Conservation (phyloP, 2,329 filamentous ascomycete genomes). For the Aspergillus tubingensis region DNA sequence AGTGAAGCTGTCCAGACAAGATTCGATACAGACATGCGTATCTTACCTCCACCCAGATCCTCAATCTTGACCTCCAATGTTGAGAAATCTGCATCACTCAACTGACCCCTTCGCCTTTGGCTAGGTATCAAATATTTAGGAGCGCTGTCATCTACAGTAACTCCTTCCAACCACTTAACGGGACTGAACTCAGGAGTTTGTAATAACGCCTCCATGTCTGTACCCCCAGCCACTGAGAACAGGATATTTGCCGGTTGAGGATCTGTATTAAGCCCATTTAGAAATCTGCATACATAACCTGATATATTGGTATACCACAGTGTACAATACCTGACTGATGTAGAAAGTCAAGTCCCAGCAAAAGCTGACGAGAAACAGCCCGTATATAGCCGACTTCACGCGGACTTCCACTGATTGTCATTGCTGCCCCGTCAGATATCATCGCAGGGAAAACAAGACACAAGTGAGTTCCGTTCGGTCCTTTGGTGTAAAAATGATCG, state of each 20-base stretch:
- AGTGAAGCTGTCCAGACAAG: neutral
- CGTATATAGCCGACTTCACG: conserved; percentile 16
- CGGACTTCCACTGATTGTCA: conserved; percentile 18
- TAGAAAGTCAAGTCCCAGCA: conserved; percentile 22
- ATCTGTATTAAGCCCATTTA: conserved; percentile 12
- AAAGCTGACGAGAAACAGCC: conserved; percentile 21
- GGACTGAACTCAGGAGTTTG: conserved; percentile 19
- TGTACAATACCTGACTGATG: conserved; percentile 20
- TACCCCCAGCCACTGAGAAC: conserved; percentile 12
- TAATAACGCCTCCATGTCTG: conserved; percentile 5
- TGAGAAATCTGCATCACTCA: conserved; percentile 17
- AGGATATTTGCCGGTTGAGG: conserved; percentile 28
- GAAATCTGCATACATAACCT: neutral
- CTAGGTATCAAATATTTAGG: conserved; percentile 23
- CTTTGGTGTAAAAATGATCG: conserved; percentile 27
- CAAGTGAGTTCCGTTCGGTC: conserved; percentile 26
- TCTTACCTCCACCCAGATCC: conserved; percentile 27
- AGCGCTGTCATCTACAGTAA: conserved; percentile 18
- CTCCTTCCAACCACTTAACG: conserved; percentile 22
- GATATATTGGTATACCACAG: conserved; percentile 17
- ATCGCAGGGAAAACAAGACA: conserved; percentile 30
- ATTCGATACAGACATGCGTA: neutral
- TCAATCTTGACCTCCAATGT: conserved; percentile 23
- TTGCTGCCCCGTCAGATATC: conserved; percentile 25
- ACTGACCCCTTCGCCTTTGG: conserved; percentile 18